Conservation (phyloP, 2,329 filamentous ascomycete genomes). For the Colletotrichum lindemuthianum region DNA sequence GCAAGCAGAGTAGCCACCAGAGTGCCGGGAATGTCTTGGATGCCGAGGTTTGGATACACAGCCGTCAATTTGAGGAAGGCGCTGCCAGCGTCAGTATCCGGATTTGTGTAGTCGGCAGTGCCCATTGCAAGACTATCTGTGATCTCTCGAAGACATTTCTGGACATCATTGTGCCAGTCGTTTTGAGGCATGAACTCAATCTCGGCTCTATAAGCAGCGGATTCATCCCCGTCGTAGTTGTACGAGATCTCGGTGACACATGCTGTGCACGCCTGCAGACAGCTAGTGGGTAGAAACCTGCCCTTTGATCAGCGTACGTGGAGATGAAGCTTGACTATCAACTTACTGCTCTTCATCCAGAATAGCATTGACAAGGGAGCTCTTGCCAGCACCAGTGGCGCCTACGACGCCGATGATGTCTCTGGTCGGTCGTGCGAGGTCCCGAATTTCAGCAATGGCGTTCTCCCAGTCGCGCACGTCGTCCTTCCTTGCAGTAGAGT, state of each 20-base stretch:
- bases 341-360: slow-evolving; percentile 1
- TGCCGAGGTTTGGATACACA: slow-evolving; percentile 50
- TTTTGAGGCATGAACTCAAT: slow-evolving; percentile 64
- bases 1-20: background rate
- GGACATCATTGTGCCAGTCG: slow-evolving; percentile 64
- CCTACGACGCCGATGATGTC: background rate
- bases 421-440: background rate
- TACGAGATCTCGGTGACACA: slow-evolving; percentile 69
- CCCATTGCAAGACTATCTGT: slow-evolving; percentile 50
- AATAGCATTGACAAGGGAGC: background rate
- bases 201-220: slow-evolving; percentile 58
- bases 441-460: too few relatives aligned
- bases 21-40: slow-evolving; percentile 27
- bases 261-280: slow-evolving; percentile 70
- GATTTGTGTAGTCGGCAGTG: slow-evolving; percentile 46
- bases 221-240: slow-evolving; percentile 52
- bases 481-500: too few relatives aligned
- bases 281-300: slow-evolving; percentile 53
- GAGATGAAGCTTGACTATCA: too few relatives aligned
- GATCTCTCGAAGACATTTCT: slow-evolving; percentile 58
- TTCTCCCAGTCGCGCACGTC: too few relatives aligned
- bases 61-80: slow-evolving; percentile 55
- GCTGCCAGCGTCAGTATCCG: slow-evolving; percentile 53
- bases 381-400: background rate
- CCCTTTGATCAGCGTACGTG: background rate